phyloP scores from a whole-genome alignment of 2,329 filamentous ascomycete genomes.

The Cladosporium sp. region DNA sequence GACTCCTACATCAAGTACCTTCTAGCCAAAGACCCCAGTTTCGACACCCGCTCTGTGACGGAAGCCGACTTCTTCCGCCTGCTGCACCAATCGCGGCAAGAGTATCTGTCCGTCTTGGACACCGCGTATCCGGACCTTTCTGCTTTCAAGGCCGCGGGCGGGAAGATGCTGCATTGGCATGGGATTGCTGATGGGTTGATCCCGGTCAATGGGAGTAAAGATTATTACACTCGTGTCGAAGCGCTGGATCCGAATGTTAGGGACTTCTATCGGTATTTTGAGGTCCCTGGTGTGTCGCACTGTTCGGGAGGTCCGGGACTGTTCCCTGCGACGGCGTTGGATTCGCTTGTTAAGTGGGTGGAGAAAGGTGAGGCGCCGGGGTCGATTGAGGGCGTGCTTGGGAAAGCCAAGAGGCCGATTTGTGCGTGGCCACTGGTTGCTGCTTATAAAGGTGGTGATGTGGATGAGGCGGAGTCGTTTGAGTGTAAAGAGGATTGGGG shows the following conservation, averaged over 20 bases:
- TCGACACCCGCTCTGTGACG: constrained; percentile 44
- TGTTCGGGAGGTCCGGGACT: constrained; percentile 39
- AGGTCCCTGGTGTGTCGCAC: constrained; percentile 44
- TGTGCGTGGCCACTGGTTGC: constrained; percentile 43
- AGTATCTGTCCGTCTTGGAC: constrained; percentile 46
- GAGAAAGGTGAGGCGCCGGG: constrained; percentile 35
- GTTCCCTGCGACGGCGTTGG: constrained; percentile 28
- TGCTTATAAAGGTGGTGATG: constrained; percentile 42
- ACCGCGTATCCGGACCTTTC: constrained; percentile 40
- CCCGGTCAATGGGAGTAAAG: constrained; percentile 34
- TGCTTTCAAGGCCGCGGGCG: constrained; percentile 37
- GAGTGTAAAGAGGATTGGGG: constrained; percentile 26
- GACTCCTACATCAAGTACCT: constrained; percentile 53
- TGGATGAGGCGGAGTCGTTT: constrained; percentile 34
- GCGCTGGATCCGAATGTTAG: constrained; percentile 29
- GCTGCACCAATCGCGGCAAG: constrained; percentile 42
- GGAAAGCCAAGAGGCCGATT: constrained; percentile 50
- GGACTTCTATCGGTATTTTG: constrained; percentile 44
- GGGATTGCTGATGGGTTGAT: constrained; percentile 34
- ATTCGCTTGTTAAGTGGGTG: constrained; percentile 34
- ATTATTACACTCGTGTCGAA: constrained; percentile 38
- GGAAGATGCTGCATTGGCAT: constrained; percentile 22
- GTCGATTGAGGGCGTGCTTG: constrained; percentile 36
- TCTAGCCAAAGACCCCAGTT: constrained; percentile 49
- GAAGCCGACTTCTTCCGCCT: constrained; percentile 45